Conservation (phyloP, 768 basidiomycete species). For the Trametes villosa region DNA sequence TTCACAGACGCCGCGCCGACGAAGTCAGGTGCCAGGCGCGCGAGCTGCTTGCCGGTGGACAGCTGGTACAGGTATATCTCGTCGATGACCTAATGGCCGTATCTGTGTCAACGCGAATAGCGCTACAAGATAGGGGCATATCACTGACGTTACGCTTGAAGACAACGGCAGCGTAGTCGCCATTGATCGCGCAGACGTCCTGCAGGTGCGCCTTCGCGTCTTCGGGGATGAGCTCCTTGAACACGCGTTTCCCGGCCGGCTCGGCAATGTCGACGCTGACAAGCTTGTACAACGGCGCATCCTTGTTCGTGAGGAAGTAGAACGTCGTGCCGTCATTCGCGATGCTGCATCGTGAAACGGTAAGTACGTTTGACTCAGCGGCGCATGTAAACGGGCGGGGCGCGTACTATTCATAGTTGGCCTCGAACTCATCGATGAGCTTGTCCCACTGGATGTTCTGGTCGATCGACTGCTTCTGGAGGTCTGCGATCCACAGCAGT, state of each 20-base stretch:
- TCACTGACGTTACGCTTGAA: conserved; percentile 76
- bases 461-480: conserved; percentile 61
- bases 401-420: conserved; percentile 66
- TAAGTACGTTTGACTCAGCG: conserved; percentile 1
- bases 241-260: conserved; percentile 42
- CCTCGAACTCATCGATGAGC: conserved; percentile 68
- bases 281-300: conserved; percentile 69
- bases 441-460: conserved; percentile 74
- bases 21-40: conserved; percentile 64
- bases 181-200: conserved; percentile 50
- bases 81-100: conserved; percentile 63
- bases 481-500: conserved; percentile 72
- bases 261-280: conserved; percentile 65
- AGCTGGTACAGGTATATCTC: conserved; percentile 72
- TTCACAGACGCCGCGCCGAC: conserved; percentile 65
- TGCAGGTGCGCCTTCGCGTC: conserved; percentile 63
- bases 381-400: neutral
- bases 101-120: neutral
- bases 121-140: neutral
- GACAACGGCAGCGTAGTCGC: conserved; percentile 59
- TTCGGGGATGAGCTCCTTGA: conserved; percentile 71
- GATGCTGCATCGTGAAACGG: conserved; percentile 50
- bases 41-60: conserved; percentile 53
- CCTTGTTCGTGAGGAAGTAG: conserved; percentile 66
- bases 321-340: conserved; percentile 65